Evolutionary conservation across 202 grass and related monocot genomes (phyloP), one percentile per base, ranked within the genome.

Genomic region (Alloteropsis angusta): DNA sequence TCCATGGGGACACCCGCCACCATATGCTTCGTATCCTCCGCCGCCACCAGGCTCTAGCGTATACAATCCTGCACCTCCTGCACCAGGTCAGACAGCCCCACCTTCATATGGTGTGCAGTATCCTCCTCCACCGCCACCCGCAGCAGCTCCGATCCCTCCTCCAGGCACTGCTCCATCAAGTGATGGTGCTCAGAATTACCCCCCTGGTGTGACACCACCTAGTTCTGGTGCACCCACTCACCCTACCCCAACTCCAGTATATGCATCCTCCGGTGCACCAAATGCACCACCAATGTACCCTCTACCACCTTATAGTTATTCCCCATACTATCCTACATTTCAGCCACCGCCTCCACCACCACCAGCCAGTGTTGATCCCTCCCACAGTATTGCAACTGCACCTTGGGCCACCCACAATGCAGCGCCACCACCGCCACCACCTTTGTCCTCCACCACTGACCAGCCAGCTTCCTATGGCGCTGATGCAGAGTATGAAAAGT

Each of bases 401-500:
- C 90, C 92, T 78, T 99, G 96, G 92, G 82, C 82, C 10, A 86
- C 75, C 19, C 87, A 90, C 63, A 82, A 68, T 49, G 80, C 65
- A 30, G 81, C 73, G 4, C 84, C 77, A 1, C 87, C 89, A 1
- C 87, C 80, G 0, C 87, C 76, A 5, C 79, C 85, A 65, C 78
- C 86, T 67, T 68, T 73, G 49, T 35, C 82, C 4, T 68, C 85
- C 39, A 71, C 59, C 19, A 44, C 59, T 1, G 86, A 91, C 34
- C 88, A 84, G 41, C 82, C 85, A 59, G 30, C 77, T 56, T 59
- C 68, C 12, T 86, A 84, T 71, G 85, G 89, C 50, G 78, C 87
- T 55, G 89, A 98, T 80, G 74, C 81, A 42, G 96, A 99, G 46
- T 99, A 95, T 66, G 88, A 93, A 16, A 99, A 95, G 65, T 95